These are phyloP conservation scores for Ascochyta koolunga DNA, from an alignment of 2,329 filamentous ascomycete genomes.

Conservation along the genomic window DNA sequence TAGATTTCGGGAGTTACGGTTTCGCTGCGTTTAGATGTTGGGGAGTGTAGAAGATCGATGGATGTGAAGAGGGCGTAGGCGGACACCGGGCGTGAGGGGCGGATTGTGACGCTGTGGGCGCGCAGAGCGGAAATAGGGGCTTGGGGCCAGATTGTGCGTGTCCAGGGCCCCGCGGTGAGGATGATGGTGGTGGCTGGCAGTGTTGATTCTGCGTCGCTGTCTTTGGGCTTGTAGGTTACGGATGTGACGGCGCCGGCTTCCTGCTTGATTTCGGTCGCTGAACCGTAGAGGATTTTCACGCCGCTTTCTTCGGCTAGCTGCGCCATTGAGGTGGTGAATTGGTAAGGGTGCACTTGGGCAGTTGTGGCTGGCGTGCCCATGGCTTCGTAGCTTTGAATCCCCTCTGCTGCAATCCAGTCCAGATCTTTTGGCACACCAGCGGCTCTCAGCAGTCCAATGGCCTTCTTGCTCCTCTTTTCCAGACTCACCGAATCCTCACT, in stretches of 20 bases:
- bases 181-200: conserved; percentile 64
- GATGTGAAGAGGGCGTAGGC: conserved; percentile 86
- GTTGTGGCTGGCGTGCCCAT: conserved; percentile 85
- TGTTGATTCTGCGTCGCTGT: conserved; percentile 43
- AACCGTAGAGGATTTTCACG: conserved; percentile 67
- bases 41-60: conserved; percentile 71
- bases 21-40: conserved; percentile 35
- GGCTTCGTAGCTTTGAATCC: conserved; percentile 73
- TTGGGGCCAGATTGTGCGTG: conserved; percentile 56
- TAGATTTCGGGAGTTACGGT: conserved; percentile 91
- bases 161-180: conserved; percentile 69
- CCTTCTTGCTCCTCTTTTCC: conserved; percentile 60
- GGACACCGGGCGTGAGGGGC: conserved; percentile 64
- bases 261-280: conserved; percentile 71
- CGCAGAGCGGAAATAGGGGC: conserved; percentile 66
- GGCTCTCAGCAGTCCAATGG: conserved; percentile 58
- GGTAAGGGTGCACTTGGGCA: conserved; percentile 89
- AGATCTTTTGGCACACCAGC: conserved; percentile 75
- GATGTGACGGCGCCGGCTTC: conserved; percentile 62
- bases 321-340: conserved; percentile 87
- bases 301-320: conserved; percentile 69
- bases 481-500: conserved; percentile 54
- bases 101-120: conserved; percentile 68
- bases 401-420: conserved; percentile 78
- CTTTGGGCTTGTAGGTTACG: conserved; percentile 67